Conservation (phyloP, 305 asterid species). For the Solanum chacoense region DNA sequence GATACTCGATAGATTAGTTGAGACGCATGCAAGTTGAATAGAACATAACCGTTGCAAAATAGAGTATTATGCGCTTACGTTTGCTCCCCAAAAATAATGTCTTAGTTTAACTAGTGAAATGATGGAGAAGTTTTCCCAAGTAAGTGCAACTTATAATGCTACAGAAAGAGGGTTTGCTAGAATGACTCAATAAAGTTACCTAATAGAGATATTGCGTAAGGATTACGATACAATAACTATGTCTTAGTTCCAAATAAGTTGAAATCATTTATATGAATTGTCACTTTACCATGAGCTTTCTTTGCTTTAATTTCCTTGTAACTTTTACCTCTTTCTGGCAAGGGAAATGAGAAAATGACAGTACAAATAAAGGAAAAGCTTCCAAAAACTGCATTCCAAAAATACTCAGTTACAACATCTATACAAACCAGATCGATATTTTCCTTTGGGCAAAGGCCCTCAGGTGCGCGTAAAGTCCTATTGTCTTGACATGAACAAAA, state of each 20-base stretch:
- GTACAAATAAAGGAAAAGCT: background rate
- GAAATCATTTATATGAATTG: background rate
- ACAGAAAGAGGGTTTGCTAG: background rate
- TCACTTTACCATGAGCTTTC: background rate
- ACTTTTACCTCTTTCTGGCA: background rate
- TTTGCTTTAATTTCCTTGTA: background rate
- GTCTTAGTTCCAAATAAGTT: background rate
- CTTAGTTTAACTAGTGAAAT: background rate
- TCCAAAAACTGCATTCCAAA: background rate
- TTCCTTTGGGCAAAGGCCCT: background rate
- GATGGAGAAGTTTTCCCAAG: too few species aligned
- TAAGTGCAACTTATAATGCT: background rate
- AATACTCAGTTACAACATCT: background rate
- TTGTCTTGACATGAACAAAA: background rate
- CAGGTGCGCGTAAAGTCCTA: background rate
- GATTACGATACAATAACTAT: background rate
- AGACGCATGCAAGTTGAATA: background rate
- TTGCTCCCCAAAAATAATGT: background rate
- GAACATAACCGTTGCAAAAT: background rate
- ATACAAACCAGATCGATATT: background rate
- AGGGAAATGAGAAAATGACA: background rate
- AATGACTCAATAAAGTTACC: background rate
- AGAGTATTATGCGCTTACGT: background rate
- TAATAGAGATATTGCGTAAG: background rate
- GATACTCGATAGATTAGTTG: background rate